phyloP scores from a whole-genome alignment of 345 rosid genomes.

The Pistacia atlantica region DNA sequence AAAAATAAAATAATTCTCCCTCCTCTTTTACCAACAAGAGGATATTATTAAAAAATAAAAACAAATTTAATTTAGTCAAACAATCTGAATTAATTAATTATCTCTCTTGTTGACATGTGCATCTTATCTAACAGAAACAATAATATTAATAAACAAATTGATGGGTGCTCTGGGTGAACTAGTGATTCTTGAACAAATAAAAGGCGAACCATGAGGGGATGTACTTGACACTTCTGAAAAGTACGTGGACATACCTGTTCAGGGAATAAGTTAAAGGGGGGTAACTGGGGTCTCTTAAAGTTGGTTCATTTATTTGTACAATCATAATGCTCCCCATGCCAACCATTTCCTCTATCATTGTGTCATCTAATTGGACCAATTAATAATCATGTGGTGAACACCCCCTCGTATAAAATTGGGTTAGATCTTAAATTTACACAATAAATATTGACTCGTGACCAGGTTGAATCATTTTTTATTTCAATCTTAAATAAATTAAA shows the following conservation, averaged over 20 bases:
- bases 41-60: neutral
- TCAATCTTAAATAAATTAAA: no score
- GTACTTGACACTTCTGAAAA: neutral
- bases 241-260: neutral
- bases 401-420: no score
- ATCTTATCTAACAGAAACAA: neutral
- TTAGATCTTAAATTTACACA: neutral
- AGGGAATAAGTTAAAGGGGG: neutral
- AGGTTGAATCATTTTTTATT: no score
- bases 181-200: neutral
- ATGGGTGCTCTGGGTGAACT: no score
- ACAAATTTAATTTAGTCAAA: neutral
- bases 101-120: neutral
- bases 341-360: neutral
- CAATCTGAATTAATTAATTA: neutral
- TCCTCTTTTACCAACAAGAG: no score
- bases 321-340: slow-evolving; percentile 31
- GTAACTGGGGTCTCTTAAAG: neutral
- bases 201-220: neutral
- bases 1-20: no score
- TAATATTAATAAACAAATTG: no score
- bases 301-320: slow-evolving; percentile 2
- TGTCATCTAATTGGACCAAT: slow-evolving; percentile 5
- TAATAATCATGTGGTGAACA: neutral
- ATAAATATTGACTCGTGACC: no score